phyloP scores from a whole-genome alignment of 1,284 basidiomycete genomes.

The Cryptococcus wingfieldii region DNA sequence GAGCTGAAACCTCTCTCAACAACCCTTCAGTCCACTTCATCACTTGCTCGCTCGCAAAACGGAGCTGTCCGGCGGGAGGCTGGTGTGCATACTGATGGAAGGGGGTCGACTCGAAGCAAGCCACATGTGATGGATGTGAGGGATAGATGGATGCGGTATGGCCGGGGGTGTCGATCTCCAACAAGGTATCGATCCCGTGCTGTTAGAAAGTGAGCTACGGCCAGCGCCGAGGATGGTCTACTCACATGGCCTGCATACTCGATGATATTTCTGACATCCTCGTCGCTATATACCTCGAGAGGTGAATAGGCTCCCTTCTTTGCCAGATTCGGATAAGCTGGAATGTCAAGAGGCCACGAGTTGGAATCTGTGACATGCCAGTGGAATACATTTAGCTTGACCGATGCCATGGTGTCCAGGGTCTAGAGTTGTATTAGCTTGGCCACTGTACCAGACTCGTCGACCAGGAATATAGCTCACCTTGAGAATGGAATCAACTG shows the following conservation, averaged over 20 bases:
- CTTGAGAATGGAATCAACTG: constrained; percentile 11
- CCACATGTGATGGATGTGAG: constrained; percentile 66
- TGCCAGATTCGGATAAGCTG: constrained; percentile 61
- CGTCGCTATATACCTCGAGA: constrained; percentile 57
- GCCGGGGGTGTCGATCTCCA: constrained; percentile 74
- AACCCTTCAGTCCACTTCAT: constrained; percentile 54
- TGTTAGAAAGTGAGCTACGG: constrained; percentile 26
- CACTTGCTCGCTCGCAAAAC: constrained; percentile 56
- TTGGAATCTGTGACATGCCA: constrained; percentile 62
- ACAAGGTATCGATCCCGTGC: constrained; percentile 74
- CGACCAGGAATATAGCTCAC: constrained; percentile 4
- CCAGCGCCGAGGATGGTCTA: constrained; percentile 2
- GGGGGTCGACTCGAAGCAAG: constrained; percentile 61
- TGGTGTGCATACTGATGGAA: constrained; percentile 62
- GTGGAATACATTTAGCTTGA: constrained; percentile 59
- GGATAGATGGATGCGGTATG: constrained; percentile 67
- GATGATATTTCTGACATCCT: constrained; percentile 62
- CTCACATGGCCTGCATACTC: constrained; percentile 67
- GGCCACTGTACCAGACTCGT: too few relatives aligned
- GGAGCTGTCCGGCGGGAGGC: constrained; percentile 76
- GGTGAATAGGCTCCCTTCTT: constrained; percentile 65
- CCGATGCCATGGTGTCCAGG: constrained; percentile 78
- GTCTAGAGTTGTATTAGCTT: constrained; percentile 43
- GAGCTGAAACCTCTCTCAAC: constrained; percentile 40
- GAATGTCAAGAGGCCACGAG: constrained; percentile 68